Conservation (phyloP, 2,329 filamentous ascomycete genomes). For the Berkeleyomyces basicola region DNA sequence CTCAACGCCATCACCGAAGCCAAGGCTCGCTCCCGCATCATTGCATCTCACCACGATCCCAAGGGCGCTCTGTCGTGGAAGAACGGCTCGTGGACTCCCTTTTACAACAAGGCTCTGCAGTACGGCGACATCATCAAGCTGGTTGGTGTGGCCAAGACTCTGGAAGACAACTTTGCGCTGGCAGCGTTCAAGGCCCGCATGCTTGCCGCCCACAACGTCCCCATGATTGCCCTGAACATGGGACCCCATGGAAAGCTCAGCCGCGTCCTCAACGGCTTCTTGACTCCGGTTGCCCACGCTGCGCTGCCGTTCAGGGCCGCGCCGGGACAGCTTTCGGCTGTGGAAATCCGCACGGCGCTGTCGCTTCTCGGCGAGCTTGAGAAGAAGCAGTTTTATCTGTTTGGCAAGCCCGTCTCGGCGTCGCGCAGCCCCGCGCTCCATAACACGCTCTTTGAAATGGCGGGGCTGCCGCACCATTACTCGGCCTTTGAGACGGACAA, state of each 20-base stretch:
- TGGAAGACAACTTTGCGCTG: slow-evolving; percentile 78
- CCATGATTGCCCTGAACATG: slow-evolving; percentile 94
- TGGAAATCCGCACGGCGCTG: slow-evolving; percentile 68
- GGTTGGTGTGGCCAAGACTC: slow-evolving; percentile 57
- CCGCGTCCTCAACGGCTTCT: slow-evolving; percentile 75
- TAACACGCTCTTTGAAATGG: slow-evolving; percentile 62
- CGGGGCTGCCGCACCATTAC: slow-evolving; percentile 77
- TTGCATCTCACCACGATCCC: slow-evolving; percentile 91
- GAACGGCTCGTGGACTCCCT: slow-evolving; percentile 79
- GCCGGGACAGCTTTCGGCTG: slow-evolving; percentile 79
- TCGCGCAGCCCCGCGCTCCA: slow-evolving; percentile 82
- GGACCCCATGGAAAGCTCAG: slow-evolving; percentile 73
- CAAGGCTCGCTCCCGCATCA: slow-evolving; percentile 63
- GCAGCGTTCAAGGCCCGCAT: slow-evolving; percentile 68
- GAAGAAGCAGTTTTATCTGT: slow-evolving; percentile 64
- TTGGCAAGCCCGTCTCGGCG: slow-evolving; percentile 67
- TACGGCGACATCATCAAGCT: slow-evolving; percentile 92
- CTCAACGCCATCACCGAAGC: slow-evolving; percentile 49
- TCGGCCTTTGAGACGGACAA: slow-evolving; percentile 55
- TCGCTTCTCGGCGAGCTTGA: slow-evolving; percentile 65
- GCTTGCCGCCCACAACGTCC: slow-evolving; percentile 54
- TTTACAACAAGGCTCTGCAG: slow-evolving; percentile 79
- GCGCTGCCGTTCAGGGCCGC: slow-evolving; percentile 83
- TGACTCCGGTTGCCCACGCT: slow-evolving; percentile 88
- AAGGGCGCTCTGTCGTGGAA: slow-evolving; percentile 65